Conservation (phyloP, 2,329 filamentous ascomycete genomes). For the Talaromyces rugulosus region DNA sequence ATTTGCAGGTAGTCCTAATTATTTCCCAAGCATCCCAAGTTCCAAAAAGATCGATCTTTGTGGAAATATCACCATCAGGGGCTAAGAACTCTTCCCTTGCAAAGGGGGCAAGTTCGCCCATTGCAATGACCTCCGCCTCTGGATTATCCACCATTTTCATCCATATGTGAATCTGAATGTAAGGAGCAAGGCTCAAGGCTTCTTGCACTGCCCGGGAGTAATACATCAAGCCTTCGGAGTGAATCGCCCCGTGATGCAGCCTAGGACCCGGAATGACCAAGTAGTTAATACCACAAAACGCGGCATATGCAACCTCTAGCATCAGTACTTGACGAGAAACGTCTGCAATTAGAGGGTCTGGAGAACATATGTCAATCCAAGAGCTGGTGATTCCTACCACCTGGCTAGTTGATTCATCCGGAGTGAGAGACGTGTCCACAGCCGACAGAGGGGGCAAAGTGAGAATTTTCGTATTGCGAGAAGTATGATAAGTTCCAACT, state of each 20-base stretch:
- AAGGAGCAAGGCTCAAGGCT: conserved; percentile 67
- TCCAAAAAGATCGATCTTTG: conserved; percentile 66
- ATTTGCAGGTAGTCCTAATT: conserved; percentile 79
- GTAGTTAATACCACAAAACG: conserved; percentile 85
- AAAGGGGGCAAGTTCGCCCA: conserved; percentile 42
- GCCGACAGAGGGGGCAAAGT: conserved; percentile 38
- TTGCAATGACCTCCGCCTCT: conserved; percentile 46
- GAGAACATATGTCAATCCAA: conserved; percentile 87
- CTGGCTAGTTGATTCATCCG: conserved; percentile 75
- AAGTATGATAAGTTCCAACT: conserved; percentile 35
- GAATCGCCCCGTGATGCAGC: conserved; percentile 52
- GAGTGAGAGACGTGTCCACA: conserved; percentile 61
- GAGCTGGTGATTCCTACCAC: conserved; percentile 76
- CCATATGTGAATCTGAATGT: conserved; percentile 75
- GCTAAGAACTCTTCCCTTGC: conserved; percentile 38
- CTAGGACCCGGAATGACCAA: conserved; percentile 77
- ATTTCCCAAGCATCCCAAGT: conserved; percentile 94
- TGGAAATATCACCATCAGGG: conserved; percentile 28
- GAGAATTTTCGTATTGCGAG: conserved; percentile 37
- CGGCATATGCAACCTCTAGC: conserved; percentile 88
- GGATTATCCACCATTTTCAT: conserved; percentile 78
- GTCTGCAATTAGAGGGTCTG: conserved; percentile 76
- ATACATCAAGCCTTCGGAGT: conserved; percentile 56
- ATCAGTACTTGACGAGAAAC: conserved; percentile 87
- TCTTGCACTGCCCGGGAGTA: conserved; percentile 84